These are phyloP conservation scores for Kregervanrija pseudodelftensis DNA, from an alignment of 805 yeast species.

Conservation along the genomic window DNA sequence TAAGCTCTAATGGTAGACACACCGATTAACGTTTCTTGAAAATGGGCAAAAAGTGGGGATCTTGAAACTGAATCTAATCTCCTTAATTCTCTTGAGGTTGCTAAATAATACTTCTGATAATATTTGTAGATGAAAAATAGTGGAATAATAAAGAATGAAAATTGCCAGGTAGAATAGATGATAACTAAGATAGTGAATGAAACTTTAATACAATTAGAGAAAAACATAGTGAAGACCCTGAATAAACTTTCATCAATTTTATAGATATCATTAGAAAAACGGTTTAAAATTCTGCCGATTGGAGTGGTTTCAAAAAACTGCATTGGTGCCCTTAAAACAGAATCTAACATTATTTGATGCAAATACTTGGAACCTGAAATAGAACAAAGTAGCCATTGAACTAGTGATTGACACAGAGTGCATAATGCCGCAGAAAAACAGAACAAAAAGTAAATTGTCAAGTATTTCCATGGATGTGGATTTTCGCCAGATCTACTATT, in stretches of 20 bases:
- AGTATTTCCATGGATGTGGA: constrained; percentile 63
- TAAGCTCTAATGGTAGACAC: constrained; percentile 72
- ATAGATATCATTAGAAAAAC: constrained; percentile 87
- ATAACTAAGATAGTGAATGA: constrained; percentile 73
- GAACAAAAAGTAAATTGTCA: constrained; percentile 66
- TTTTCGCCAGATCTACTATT: constrained; percentile 64
- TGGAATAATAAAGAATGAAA: constrained; percentile 67
- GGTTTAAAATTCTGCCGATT: constrained; percentile 81
- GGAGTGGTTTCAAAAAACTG: constrained; percentile 94
- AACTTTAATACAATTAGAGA: constrained; percentile 55
- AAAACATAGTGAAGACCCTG: constrained; percentile 64
- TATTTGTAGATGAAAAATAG: constrained; percentile 54
- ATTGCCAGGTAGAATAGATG: constrained; percentile 81
- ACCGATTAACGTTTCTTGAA: constrained; percentile 76
- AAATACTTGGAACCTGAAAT: constrained; percentile 72
- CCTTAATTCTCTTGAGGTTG: constrained; percentile 75
- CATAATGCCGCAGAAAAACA: constrained; percentile 64
- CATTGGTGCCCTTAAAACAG: constrained; percentile 87
- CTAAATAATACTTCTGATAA: constrained; percentile 70
- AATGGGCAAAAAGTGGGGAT: constrained; percentile 78
- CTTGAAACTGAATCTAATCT: constrained; percentile 74
- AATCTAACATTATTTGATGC: constrained; percentile 67
- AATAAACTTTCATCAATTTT: constrained; percentile 77
- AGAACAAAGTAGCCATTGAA: constrained; percentile 75
- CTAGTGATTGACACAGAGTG: constrained; percentile 56